A percentile compares a stretch with the other conserved stretches of the same genome.
These are phyloP conservation scores for Oxyria digyna DNA, from an alignment of 148 eudicot species.

Conservation along the genomic window DNA sequence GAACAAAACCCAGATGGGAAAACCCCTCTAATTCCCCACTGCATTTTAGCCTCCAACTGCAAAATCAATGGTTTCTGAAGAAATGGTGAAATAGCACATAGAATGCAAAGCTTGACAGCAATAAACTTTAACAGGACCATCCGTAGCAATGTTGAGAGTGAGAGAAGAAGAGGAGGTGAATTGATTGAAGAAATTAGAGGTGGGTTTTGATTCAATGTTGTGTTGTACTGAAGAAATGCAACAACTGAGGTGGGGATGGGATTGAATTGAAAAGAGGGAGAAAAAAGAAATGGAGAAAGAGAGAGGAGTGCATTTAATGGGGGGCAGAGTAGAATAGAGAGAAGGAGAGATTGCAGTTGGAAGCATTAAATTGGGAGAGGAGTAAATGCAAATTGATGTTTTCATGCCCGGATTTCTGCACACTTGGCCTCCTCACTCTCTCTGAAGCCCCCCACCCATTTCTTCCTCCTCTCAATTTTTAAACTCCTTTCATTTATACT, in stretches of 20 bases:
- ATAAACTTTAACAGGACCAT: not conserved
- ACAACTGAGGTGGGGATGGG: slow-evolving; percentile 11
- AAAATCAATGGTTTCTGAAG: not conserved
- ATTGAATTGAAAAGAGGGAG: slow-evolving; percentile 11
- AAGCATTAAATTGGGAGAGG: slow-evolving; percentile 47
- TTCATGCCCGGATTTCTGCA: slow-evolving; percentile 54
- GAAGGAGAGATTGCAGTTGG: slow-evolving; percentile 56
- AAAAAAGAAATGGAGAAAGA: slow-evolving; percentile 20
- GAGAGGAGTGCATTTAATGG: slow-evolving; percentile 23
- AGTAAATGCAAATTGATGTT: slow-evolving; percentile 51
- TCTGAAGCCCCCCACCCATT: not conserved
- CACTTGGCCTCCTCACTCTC: slow-evolving; percentile 23
- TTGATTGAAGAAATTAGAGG: slow-evolving; percentile 15
- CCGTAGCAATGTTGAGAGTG: not conserved
- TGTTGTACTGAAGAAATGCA: slow-evolving; percentile 7
- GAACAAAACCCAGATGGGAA: not conserved
- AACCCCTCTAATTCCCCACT: not conserved
- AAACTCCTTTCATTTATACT: slow-evolving; percentile 4
- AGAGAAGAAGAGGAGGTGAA: slow-evolving; percentile 7
- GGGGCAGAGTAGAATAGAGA: slow-evolving; percentile 21
- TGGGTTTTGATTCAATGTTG: slow-evolving; percentile 8
- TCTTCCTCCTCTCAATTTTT: slow-evolving; percentile 5
- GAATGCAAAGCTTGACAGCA: slow-evolving; percentile 3
- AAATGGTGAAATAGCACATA: not conserved
- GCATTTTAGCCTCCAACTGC: not conserved